Percentiles rank a stretch among this genome's conserved stretches.
Conservation (phyloP, 805 yeast genomes). For the Suhomyces xylopsoci region DNA sequence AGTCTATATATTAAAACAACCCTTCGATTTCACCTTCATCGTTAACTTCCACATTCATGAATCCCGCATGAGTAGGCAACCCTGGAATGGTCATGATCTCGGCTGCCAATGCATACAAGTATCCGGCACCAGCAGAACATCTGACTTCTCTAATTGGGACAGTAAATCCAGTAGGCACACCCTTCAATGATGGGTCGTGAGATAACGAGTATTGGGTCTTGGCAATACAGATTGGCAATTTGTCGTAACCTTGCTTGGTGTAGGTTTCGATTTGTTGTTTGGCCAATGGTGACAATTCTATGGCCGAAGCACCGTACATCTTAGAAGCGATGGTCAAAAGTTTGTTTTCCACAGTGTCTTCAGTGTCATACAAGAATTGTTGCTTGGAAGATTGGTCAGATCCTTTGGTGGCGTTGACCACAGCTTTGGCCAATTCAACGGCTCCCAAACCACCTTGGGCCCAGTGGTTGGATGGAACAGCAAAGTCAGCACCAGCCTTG, state of each 20-base stretch:
- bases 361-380: conserved; percentile 63
- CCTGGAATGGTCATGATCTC: conserved; percentile 88
- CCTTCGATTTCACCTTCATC: conserved; percentile 91
- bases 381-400: conserved; percentile 38
- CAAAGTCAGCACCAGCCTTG: conserved; percentile 91
- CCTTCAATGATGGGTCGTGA: conserved; percentile 78
- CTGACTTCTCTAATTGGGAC: conserved; percentile 81
- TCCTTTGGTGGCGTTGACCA: conserved; percentile 60
- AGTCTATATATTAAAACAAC: conserved; percentile 50
- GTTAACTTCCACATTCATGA: conserved; percentile 80
- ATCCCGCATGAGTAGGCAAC: conserved; percentile 80
- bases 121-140: conserved; percentile 80
- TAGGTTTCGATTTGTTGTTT: conserved; percentile 64
- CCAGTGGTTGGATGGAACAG: conserved; percentile 91
- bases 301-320: conserved; percentile 84
- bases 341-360: conserved; percentile 75
- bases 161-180: conserved; percentile 76
- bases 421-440: conserved; percentile 76
- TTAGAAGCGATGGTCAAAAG: conserved; percentile 72
- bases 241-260: conserved; percentile 71
- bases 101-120: conserved; percentile 80
- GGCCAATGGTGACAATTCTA: conserved; percentile 68
- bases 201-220: conserved; percentile 83
- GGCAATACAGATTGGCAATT: conserved; percentile 80
- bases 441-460: conserved; percentile 95